These are phyloP conservation scores for Lachancea meyersii DNA, from an alignment of 805 yeast species.

Conservation along the genomic window DNA sequence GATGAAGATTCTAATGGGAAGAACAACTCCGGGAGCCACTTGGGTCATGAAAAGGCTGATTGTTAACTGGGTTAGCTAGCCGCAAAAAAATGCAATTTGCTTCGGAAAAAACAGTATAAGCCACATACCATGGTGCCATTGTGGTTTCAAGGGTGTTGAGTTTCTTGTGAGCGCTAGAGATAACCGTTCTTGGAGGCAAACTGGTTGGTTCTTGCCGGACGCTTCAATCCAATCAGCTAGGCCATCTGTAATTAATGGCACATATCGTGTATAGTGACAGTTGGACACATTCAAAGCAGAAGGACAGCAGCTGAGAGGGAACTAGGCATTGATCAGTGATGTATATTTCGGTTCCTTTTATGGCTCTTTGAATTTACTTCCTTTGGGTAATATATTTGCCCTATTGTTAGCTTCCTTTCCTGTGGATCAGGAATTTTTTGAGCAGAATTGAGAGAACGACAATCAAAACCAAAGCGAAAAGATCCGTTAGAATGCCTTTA, in stretches of 20 bases:
- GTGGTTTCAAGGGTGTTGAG: neutral
- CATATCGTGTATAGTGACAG: neutral
- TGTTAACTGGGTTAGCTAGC: neutral
- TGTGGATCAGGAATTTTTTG: neutral
- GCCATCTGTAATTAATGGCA: neutral
- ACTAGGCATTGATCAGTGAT: neutral
- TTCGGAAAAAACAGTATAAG: neutral
- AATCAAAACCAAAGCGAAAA: slow-evolving; percentile 2
- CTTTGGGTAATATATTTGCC: no score
- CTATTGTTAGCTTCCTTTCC: no score
- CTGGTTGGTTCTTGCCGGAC: neutral
- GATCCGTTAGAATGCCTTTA: slow-evolving; percentile 8
- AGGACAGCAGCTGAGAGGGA: neutral
- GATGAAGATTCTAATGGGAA: slow-evolving; percentile 27
- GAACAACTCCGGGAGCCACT: slow-evolving; percentile 17
- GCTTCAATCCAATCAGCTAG: no score
- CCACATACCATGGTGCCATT: slow-evolving; percentile 5
- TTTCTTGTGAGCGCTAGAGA: neutral
- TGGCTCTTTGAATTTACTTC: no score
- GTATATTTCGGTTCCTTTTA: neutral
- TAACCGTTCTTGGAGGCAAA: neutral
- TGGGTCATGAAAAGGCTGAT: slow-evolving; percentile 23
- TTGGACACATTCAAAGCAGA: neutral
- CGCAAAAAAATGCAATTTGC: neutral
- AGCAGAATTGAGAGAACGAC: neutral